Evolutionary conservation across 1,284 basidiomycete species (phyloP).

Genomic region (Fomitopsis betulina): DNA sequence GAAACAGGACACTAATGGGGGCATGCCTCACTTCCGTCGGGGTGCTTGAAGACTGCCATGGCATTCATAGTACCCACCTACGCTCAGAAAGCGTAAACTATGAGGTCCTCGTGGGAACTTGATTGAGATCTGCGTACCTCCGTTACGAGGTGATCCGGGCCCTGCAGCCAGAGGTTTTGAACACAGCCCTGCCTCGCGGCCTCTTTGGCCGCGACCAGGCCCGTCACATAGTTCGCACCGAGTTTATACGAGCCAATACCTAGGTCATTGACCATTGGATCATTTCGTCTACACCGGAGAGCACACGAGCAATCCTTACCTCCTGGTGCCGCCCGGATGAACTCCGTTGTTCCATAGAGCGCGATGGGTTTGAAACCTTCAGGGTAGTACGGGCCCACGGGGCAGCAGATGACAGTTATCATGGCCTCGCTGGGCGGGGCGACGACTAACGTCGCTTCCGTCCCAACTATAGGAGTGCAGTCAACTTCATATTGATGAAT

Average conservation of each 20-base stretch:
- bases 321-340: constrained; percentile 86
- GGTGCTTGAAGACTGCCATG: constrained; percentile 79
- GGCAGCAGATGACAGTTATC: constrained; percentile 92
- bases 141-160: constrained; percentile 81
- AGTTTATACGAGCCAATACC: constrained; percentile 91
- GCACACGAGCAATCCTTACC: constrained; percentile 39
- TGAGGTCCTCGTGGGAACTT: not conserved
- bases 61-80: constrained; percentile 96
- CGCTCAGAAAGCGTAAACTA: not conserved
- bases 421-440: constrained; percentile 85
- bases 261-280: not conserved
- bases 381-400: constrained; percentile 94
- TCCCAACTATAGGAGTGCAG: constrained; percentile 64
- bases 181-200: constrained; percentile 84
- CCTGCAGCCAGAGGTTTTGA: constrained; percentile 95
- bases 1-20: not conserved
- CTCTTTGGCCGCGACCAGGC: constrained; percentile 80
- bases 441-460: constrained; percentile 85
- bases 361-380: constrained; percentile 95
- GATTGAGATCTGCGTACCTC: constrained; percentile 39
- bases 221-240: constrained; percentile 89
- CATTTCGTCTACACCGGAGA: not conserved
- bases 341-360: constrained; percentile 88
- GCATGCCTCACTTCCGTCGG: constrained; percentile 58
- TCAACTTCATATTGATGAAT: not conserved